A percentile compares a stretch with the other conserved stretches of the same genome.
phyloP scores from a whole-genome alignment of 805 yeast genomes.

The Saccharomycopsis oosterbeekiorum region DNA sequence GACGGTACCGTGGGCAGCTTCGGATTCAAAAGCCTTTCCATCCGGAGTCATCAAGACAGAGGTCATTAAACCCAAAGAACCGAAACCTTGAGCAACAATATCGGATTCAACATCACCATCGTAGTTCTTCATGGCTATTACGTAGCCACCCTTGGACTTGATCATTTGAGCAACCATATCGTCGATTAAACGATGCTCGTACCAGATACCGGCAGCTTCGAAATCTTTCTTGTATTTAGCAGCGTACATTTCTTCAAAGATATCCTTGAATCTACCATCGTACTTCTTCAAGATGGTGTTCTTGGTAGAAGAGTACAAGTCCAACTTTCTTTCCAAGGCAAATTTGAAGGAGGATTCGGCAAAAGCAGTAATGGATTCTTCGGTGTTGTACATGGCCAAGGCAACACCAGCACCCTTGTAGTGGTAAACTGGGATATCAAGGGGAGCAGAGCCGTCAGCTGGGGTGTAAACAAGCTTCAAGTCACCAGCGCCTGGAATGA shows the following conservation, averaged over 20 bases:
- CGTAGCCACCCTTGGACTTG: conserved; percentile 74
- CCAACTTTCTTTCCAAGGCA: conserved; percentile 55
- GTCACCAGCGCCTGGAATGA: conserved; percentile 57
- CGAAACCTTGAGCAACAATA: conserved; percentile 81
- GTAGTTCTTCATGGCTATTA: conserved; percentile 73
- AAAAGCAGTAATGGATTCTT: conserved; percentile 64
- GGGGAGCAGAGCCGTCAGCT: conserved; percentile 39
- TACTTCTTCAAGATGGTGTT: conserved; percentile 75
- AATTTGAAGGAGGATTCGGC: conserved; percentile 73
- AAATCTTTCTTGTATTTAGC: conserved; percentile 44
- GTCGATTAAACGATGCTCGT: conserved; percentile 75
- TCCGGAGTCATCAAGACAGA: conserved; percentile 77
- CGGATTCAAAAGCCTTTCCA: conserved; percentile 78
- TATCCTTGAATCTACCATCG: conserved; percentile 77
- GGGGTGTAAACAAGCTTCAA: conserved; percentile 61
- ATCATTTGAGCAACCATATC: conserved; percentile 88
- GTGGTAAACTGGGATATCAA: conserved; percentile 46
- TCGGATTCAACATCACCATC: conserved; percentile 85
- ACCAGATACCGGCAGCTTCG: conserved; percentile 53
- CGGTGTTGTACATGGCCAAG: conserved; percentile 76
- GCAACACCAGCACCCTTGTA: conserved; percentile 66
- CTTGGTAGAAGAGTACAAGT: conserved; percentile 62
- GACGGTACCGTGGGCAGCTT: conserved; percentile 84
- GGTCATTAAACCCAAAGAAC: conserved; percentile 77
- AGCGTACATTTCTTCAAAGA: conserved; percentile 60